A percentile compares a stretch with the other conserved stretches of the same genome.
phyloP scores from a whole-genome alignment of 768 basidiomycete species.

The Boletus rubropictus region DNA sequence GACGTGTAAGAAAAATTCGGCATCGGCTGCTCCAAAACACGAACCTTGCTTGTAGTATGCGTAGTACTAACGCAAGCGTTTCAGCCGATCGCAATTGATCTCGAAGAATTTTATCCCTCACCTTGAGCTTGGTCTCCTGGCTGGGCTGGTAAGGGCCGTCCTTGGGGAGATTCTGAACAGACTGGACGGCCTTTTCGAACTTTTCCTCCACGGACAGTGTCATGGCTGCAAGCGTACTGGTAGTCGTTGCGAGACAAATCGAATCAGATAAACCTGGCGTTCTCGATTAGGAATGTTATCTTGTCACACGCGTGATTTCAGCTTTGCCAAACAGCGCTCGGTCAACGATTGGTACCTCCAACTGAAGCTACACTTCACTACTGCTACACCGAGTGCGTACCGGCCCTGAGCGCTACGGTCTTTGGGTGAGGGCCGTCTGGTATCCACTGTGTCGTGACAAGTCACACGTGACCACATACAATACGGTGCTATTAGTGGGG shows the following conservation, averaged over 20 bases:
- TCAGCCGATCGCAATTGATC: conserved; percentile 7
- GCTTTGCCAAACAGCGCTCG: neutral
- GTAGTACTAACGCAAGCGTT: conserved; percentile 68
- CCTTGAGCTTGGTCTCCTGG: conserved; percentile 71
- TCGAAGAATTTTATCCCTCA: conserved; percentile 36
- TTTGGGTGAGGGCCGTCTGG: neutral
- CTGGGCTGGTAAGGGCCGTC: conserved; percentile 66
- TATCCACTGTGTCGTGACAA: conserved; percentile 9
- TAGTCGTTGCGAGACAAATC: too few relatives aligned
- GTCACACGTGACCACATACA: conserved; percentile 20
- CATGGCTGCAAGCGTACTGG: conserved; percentile 42
- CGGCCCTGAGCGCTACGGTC: conserved; percentile 11
- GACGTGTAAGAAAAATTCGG: neutral
- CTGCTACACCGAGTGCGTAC: neutral
- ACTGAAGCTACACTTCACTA: too few relatives aligned
- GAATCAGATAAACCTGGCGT: too few relatives aligned
- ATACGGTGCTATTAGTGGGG: neutral
- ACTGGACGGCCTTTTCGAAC: conserved; percentile 70
- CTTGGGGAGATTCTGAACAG: conserved; percentile 65
- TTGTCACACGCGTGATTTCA: conserved; percentile 6
- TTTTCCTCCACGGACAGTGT: conserved; percentile 42
- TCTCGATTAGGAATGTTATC: conserved; percentile 15
- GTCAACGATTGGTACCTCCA: too few relatives aligned
- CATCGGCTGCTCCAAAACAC: conserved; percentile 5
- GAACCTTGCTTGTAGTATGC: conserved; percentile 88